Evolutionary conservation across 2,329 filamentous ascomycete species (phyloP), one percentile per base, ranked within the genome.

Genomic region (Xylariomycetidae sp.): DNA sequence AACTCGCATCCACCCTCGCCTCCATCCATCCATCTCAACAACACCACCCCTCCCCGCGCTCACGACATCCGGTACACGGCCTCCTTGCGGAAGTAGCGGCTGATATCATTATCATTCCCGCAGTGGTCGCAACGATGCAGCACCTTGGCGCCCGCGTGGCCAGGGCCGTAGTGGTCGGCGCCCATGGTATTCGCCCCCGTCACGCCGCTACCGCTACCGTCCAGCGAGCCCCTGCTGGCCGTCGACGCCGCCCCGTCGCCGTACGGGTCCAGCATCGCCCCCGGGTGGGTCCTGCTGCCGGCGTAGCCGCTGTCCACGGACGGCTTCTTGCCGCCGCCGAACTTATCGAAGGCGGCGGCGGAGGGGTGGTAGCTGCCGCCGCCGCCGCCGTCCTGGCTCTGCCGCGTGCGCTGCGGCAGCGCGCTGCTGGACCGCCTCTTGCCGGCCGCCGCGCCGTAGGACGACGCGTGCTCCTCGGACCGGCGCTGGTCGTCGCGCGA

Each of bases 51-150:
- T n/a, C n/a, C n/a, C n/a, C n/a, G n/a, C n/a, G n/a, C n/a, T 19
- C 14, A 29, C 17, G 25, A 31, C 35, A 47, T 40, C n/a, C 46
- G 42, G 25, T 49, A 52, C 2, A 44, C 40, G 2, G 40, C 46
- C 12, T 49, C 43, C 34, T 46, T 42, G 19, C 31, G 35, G 35
- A 50, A 50, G 22, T 50, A 48, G 3, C 30, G 29, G 28, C 38
- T 42, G 23, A 50, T 50, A 31, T 50, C 43, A 13, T 43, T 46
- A 8, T 47, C 45, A 10, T 30, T 18, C 2, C 46, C 43, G 19
- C 44, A 47, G 9, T 46, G 40, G 27, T 48, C 32, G 31, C 46
- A 43, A 4, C 29, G 24, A 27, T 49, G 43, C 25, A 46, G 12
- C 5, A 52, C 37, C 32, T 45, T 47, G 10, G 45, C 38, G 1